A percentile compares a stretch with the other conserved stretches of the same genome.
Conservation (phyloP, 805 yeast species). For the Clavispora asparagi region DNA sequence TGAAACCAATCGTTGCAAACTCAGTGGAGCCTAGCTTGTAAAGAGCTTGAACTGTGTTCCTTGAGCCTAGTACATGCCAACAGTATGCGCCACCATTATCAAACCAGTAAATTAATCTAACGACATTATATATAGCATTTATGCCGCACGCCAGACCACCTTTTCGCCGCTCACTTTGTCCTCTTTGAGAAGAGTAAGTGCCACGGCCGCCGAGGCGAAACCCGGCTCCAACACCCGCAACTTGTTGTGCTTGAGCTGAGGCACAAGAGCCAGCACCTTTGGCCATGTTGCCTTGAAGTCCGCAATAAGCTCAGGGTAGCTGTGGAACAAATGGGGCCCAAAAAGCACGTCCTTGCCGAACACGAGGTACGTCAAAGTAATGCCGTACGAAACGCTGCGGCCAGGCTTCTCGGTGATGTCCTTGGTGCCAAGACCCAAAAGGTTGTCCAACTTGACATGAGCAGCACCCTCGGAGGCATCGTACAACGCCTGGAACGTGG, state of each 20-base stretch:
- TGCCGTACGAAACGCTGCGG: slow-evolving; percentile 2
- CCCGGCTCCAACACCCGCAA: slow-evolving; percentile 1
- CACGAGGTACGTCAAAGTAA: slow-evolving; percentile 5
- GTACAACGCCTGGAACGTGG: slow-evolving; percentile 22
- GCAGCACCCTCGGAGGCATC: slow-evolving; percentile 24
- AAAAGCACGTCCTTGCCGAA: not conserved
- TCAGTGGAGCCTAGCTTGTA: no score
- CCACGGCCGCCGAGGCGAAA: slow-evolving; percentile 22
- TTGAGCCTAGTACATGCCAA: no score
- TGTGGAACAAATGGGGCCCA: not conserved
- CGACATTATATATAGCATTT: no score
- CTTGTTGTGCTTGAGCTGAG: not conserved
- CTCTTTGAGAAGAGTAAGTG: slow-evolving; percentile 28
- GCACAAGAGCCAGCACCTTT: not conserved
- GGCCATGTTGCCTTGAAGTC: not conserved
- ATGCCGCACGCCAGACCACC: slow-evolving; percentile 26
- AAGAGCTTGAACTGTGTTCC: no score
- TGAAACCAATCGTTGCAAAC: no score
- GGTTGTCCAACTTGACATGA: slow-evolving; percentile 12
- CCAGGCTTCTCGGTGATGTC: not conserved
- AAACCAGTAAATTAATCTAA: no score
- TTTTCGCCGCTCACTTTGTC: slow-evolving; percentile 42
- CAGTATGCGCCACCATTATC: no score
- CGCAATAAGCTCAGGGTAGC: not conserved
- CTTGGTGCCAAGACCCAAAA: not conserved